These are phyloP conservation scores for Globisporangium alternatum DNA, from an alignment of 352 stramenopile species.

Conservation along the genomic window DNA sequence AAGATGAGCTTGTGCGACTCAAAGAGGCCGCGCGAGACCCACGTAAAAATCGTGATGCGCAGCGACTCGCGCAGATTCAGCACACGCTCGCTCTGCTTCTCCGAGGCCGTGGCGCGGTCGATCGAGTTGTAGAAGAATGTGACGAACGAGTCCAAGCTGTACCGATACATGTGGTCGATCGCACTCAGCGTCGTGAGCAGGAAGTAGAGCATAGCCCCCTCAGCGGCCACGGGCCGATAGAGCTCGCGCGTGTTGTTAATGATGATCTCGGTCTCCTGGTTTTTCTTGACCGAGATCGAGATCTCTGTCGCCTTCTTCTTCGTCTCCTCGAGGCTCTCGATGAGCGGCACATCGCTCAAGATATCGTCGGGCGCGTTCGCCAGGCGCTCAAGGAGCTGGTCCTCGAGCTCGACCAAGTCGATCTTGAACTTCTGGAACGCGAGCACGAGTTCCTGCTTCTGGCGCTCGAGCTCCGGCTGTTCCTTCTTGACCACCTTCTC, in stretches of 20 bases:
- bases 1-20: constrained; percentile 98
- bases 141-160: constrained; percentile 96
- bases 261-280: constrained; percentile 93
- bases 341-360: constrained; percentile 94
- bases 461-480: constrained; percentile 92
- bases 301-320: constrained; percentile 97
- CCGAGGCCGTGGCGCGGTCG: constrained; percentile 72
- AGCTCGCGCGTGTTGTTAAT: constrained; percentile 94
- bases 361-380: constrained; percentile 97
- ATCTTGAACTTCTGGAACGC: constrained; percentile 96
- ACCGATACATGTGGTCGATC: constrained; percentile 99
- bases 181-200: constrained; percentile 93
- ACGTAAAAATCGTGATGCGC: constrained; percentile 96
- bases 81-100: constrained; percentile 91
- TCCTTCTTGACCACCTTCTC: constrained; percentile 96
- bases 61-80: constrained; percentile 92
- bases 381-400: constrained; percentile 94
- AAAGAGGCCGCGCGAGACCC: constrained; percentile 95
- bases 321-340: constrained; percentile 95
- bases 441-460: constrained; percentile 91
- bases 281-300: constrained; percentile 92
- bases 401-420: constrained; percentile 94
- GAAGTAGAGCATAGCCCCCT: constrained; percentile 98
- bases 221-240: constrained; percentile 92
- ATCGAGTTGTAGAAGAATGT: constrained; percentile 98